Base-by-base conservation (phyloP, 345 rosid species). In the Eutrema japonicum region DNA sequence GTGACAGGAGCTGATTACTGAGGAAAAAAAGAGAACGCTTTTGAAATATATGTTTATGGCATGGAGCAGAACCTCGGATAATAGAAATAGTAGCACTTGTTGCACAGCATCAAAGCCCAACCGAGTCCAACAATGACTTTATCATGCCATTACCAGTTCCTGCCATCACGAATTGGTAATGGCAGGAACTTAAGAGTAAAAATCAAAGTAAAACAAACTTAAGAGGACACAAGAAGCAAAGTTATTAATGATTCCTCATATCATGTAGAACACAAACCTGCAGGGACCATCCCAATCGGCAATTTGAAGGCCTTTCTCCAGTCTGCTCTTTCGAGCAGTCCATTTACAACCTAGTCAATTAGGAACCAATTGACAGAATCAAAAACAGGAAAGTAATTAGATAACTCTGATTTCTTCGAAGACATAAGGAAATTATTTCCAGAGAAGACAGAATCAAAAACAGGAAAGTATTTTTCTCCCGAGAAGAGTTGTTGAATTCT, bases 71-170 rank as follows among this genome's bases (percentile, higher is more conserved):
- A 94, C 97, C 98, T 95, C 91, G 85, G 75, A 95, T 95, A 43
- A 95, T 78, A 42, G 98, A 83, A 53, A 90, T 74, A 58, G 82
- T 77, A 43, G 97, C 98, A 81, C 84, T 84, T 11, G 75, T 71
- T 29, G 87, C 80, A 66, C 70, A 80, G 73, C 97, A 92, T 5
- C 78, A 89, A 81, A 87, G 83, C 51, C 97, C 95, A 67, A 82
- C 98, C 0, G 88, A 64, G 84, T 90, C 88, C 70, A 95, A 79
- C 77, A 88, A 66, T 65, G 98, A 95, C 78, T 92, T 95, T 56
- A 67, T 88, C 99, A 95, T 90, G 68, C 99, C 99, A 77, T 95
- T 95, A 60, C 89, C 89, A 11, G 98, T 95, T 71, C 98, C 99
- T 95, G 82, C 57, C 67, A 12, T 10, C 76, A 78, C 59, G 10